phyloP scores from a whole-genome alignment of 1,139 yeast species.

The Pichia sp. region DNA sequence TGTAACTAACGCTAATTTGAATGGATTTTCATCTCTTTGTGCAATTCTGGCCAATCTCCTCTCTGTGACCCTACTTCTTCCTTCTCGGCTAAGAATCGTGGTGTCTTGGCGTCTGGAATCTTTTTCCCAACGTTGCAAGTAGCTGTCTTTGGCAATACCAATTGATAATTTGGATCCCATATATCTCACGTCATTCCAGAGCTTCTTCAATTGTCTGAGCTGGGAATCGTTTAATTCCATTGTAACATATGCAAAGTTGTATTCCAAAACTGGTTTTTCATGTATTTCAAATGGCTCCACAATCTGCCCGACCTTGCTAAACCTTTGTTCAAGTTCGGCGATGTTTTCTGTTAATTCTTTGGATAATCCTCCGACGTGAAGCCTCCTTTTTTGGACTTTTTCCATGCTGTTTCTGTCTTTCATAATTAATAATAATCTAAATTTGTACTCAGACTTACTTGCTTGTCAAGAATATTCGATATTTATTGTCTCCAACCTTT shows the following conservation, averaged over 20 bases:
- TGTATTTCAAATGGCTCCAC: constrained; percentile 40
- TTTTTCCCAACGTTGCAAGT: constrained; percentile 40
- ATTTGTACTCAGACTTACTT: too few species aligned
- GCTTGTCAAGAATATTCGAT: too few species aligned
- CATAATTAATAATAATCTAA: too few species aligned
- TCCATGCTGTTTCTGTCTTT: too few species aligned
- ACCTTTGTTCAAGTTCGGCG: constrained; percentile 41
- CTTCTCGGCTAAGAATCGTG: constrained; percentile 31
- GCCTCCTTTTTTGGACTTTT: neutral
- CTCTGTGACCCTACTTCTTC: constrained; percentile 37
- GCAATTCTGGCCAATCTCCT: constrained; percentile 35
- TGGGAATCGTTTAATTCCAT: constrained; percentile 46
- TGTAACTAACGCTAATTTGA: constrained; percentile 34
- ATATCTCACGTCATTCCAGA: constrained; percentile 65
- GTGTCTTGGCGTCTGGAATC: constrained; percentile 40
- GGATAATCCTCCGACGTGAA: constrained; percentile 62
- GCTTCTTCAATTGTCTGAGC: constrained; percentile 45
- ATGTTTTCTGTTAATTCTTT: constrained; percentile 43
- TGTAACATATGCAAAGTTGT: constrained; percentile 63
- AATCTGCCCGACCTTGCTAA: constrained; percentile 49
- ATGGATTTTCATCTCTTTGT: constrained; percentile 27
- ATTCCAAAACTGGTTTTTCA: constrained; percentile 43
- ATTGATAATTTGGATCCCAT: constrained; percentile 67
- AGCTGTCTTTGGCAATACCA: constrained; percentile 45
- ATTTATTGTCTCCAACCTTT: too few species aligned